A percentile compares a stretch with the other conserved stretches of the same genome.
phyloP scores from a whole-genome alignment of 129 eudicot genomes.

The Rutidosis leptorrhynchoides region DNA sequence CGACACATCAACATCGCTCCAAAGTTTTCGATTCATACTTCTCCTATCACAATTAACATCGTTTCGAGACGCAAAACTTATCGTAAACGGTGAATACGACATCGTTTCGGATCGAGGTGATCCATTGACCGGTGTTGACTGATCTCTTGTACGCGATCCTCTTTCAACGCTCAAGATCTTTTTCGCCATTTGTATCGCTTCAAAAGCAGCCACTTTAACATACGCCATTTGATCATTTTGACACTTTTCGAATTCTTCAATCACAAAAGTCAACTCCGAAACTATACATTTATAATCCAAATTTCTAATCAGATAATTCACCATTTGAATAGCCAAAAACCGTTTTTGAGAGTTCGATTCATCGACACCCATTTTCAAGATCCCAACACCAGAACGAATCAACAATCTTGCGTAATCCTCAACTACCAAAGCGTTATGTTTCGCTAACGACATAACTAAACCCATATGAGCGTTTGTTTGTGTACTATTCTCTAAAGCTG shows the following conservation, averaged over 20 bases:
- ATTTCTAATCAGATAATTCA: conserved; percentile 70
- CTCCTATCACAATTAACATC: conserved; percentile 15
- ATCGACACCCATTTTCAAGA: conserved; percentile 49
- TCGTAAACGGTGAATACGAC: conserved; percentile 9
- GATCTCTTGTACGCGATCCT: conserved; percentile 37
- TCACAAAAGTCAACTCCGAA: conserved; percentile 61
- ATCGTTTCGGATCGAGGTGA: conserved; percentile 69
- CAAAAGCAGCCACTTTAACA: conserved; percentile 85
- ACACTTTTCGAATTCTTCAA: conserved; percentile 77
- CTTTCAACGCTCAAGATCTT: conserved; percentile 42
- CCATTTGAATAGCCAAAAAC: conserved; percentile 80
- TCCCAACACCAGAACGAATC: conserved; percentile 57
- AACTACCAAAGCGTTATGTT: conserved; percentile 57
- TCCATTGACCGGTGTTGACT: conserved; percentile 46
- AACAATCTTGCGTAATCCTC: conserved; percentile 81
- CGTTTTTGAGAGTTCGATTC: conserved; percentile 77
- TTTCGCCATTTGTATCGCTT: conserved; percentile 75
- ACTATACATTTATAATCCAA: conserved; percentile 73
- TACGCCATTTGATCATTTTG: conserved; percentile 77
- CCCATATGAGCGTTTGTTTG: conserved; percentile 76
- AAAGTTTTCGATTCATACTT: conserved; percentile 20
- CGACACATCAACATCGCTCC: conserved; percentile 27
- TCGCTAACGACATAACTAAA: conserved; percentile 75
- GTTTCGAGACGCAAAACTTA: conserved; percentile 22
- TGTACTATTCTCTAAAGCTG: conserved; percentile 68